phyloP scores from a whole-genome alignment of 2,329 filamentous ascomycete genomes.

The Apiospora pterosperma region DNA sequence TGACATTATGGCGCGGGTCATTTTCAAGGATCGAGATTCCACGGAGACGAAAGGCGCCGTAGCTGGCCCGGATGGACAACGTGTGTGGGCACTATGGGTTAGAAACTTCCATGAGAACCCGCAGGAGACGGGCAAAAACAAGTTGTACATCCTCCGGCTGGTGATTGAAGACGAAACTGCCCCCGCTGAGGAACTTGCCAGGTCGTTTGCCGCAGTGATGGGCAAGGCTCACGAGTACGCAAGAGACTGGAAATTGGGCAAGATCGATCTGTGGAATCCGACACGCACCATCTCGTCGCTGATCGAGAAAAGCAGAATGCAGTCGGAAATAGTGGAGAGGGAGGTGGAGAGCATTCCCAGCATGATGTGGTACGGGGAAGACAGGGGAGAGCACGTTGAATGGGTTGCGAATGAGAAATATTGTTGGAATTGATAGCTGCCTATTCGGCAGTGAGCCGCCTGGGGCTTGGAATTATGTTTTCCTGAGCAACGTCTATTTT shows the following conservation, averaged over 20 bases:
- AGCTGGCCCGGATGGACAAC: constrained; percentile 46
- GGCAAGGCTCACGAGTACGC: constrained; percentile 68
- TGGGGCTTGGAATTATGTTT: neutral
- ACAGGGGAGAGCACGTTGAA: constrained; percentile 50
- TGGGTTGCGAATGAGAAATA: constrained; percentile 79
- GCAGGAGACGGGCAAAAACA: constrained; percentile 56
- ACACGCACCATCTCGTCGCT: constrained; percentile 47
- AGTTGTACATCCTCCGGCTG: constrained; percentile 65
- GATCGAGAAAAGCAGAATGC: constrained; percentile 44
- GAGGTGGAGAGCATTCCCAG: constrained; percentile 68
- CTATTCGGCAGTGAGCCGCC: neutral
- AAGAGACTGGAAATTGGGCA: constrained; percentile 63
- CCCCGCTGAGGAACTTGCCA: constrained; percentile 39
- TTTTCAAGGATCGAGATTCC: constrained; percentile 42
- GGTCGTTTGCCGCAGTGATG: constrained; percentile 61
- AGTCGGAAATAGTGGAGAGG: constrained; percentile 49
- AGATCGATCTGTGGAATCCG: constrained; percentile 84
- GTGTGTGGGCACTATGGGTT: constrained; percentile 74
- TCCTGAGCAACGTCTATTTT: neutral
- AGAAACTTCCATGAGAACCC: constrained; percentile 60
- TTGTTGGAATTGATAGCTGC: constrained; percentile 48
- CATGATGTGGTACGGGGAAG: constrained; percentile 66
- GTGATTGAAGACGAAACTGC: constrained; percentile 51
- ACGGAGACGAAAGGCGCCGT: constrained; percentile 64
- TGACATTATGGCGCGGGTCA: constrained; percentile 66